phyloP scores from a whole-genome alignment of 2,329 filamentous ascomycete genomes.

The Dactylella cylindrospora region DNA sequence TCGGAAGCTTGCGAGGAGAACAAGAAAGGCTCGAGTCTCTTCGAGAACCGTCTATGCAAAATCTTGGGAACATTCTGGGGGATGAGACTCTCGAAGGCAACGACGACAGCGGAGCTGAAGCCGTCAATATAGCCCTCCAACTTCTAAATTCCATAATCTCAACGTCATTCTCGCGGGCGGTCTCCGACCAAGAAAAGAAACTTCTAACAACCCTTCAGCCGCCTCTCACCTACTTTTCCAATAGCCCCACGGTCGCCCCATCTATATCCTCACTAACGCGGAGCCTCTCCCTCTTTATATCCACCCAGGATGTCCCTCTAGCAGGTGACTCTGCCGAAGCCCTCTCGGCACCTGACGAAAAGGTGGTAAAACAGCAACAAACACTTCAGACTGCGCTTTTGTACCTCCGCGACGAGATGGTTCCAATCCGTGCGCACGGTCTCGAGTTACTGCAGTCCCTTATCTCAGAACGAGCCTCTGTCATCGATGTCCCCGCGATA shows the following conservation, averaged over 20 bases:
- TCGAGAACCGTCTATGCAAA: conserved; percentile 56
- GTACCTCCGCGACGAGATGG: conserved; percentile 66
- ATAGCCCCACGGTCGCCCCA: conserved; percentile 6
- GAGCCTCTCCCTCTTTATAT: conserved; percentile 48
- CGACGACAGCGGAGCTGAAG: conserved; percentile 56
- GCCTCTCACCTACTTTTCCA: conserved; percentile 45
- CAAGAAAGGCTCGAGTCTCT: conserved; percentile 52
- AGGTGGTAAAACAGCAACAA: conserved; percentile 55
- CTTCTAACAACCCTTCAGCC: conserved; percentile 48
- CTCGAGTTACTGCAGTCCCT: conserved; percentile 63
- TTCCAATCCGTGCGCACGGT: conserved; percentile 68
- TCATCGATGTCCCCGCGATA: conserved; percentile 67
- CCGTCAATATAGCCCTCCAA: conserved; percentile 53
- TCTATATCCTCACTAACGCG: conserved; percentile 46
- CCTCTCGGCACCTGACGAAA: conserved; percentile 50
- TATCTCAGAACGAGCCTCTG: conserved; percentile 59
- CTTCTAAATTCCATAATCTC: conserved; percentile 52
- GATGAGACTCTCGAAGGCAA: conserved; percentile 59
- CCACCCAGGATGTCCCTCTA: conserved; percentile 42
- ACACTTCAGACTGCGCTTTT: conserved; percentile 65
- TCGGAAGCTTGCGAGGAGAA: conserved; percentile 52
- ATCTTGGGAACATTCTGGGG: conserved; percentile 53
- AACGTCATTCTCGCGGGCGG: conserved; percentile 50
- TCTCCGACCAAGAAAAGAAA: conserved; percentile 48
- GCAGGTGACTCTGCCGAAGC: not conserved